phyloP scores from a whole-genome alignment of 129 eudicot genomes.

The Glebionis coronaria region DNA sequence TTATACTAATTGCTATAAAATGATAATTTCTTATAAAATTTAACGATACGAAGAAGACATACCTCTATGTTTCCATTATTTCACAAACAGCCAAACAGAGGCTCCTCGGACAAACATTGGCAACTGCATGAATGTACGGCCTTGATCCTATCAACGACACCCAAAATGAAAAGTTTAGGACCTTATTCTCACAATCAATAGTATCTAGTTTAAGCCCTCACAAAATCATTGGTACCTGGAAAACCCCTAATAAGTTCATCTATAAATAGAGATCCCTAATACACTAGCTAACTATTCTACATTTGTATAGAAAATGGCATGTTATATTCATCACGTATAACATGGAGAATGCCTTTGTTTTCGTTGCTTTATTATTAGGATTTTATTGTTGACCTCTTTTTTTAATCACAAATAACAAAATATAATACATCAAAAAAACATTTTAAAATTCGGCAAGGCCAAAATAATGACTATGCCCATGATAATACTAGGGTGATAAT shows the following conservation, averaged over 20 bases:
- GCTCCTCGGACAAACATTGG: background rate
- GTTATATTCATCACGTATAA: slow-evolving; percentile 17
- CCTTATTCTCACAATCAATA: background rate
- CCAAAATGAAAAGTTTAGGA: background rate
- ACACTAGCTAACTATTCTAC: slow-evolving; percentile 9
- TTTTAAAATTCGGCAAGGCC: too few species aligned
- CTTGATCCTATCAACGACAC: background rate
- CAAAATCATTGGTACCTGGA: slow-evolving; percentile 20
- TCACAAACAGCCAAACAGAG: background rate
- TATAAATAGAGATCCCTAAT: background rate
- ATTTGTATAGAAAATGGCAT: slow-evolving; percentile 16
- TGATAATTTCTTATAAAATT: too few species aligned
- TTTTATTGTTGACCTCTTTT: too few species aligned
- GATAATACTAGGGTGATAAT: too few species aligned
- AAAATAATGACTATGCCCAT: too few species aligned
- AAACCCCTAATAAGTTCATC: background rate
- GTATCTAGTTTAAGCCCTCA: background rate
- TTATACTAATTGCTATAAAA: too few species aligned
- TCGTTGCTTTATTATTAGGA: background rate
- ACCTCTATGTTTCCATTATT: background rate
- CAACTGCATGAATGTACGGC: background rate
- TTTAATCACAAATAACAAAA: too few species aligned
- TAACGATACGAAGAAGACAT: too few species aligned
- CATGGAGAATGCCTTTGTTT: slow-evolving; percentile 3
- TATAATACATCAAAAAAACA: too few species aligned